Evolutionary conservation across 2,329 filamentous ascomycete genomes (phyloP), one percentile per base, ranked within the genome.

Genomic region (Purpureocillium takamizusanense): DNA sequence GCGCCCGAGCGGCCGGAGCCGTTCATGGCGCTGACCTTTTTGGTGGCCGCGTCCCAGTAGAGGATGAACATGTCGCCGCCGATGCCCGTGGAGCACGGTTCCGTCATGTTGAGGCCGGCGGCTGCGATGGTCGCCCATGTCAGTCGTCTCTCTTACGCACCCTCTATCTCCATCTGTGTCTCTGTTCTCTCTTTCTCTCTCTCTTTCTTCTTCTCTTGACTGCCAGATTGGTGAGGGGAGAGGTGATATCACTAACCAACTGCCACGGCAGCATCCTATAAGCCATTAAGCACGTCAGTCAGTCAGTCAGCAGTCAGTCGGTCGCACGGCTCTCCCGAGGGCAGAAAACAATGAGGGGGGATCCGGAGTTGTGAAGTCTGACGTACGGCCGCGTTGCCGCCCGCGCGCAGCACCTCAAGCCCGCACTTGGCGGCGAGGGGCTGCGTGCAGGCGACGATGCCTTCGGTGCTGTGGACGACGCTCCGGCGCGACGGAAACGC

Each of bases 1-100:
- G 64, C 70, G 4, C 85, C 80, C 4, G 87, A 78, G 21, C 92
- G 80, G n/a, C 92, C 92, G 2, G 89, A 95, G 15, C 89, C 92
- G 60, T 98, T 98, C 60, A 97, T 67, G 9, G 88, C 86, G 39
- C 80, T 82, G 8, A 97, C 82, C 46, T 84, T 83, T 55, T 84
- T 83, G 0, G 81, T 86, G 50, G 82, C 76, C 31, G 87, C 86
- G 56, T 94, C 77, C 67, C 90, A 97, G 70, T 78, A 95, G 28
- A 97, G 76, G 60, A 89, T 89, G 65, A 97, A 98, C 80, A 95
- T 88, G 63, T 98, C 92, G 45, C 92, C 92, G 41, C 92, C 92
- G 43, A 98, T 95, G 31, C 92, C 92, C 1, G 92, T 97, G 6
- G 85, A 92, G 42, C 81, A 80, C 7, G 92, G 92, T 57, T 98